Base-by-base conservation (phyloP, 805 yeast genomes). In the Hanseniaspora meyeri region DNA sequence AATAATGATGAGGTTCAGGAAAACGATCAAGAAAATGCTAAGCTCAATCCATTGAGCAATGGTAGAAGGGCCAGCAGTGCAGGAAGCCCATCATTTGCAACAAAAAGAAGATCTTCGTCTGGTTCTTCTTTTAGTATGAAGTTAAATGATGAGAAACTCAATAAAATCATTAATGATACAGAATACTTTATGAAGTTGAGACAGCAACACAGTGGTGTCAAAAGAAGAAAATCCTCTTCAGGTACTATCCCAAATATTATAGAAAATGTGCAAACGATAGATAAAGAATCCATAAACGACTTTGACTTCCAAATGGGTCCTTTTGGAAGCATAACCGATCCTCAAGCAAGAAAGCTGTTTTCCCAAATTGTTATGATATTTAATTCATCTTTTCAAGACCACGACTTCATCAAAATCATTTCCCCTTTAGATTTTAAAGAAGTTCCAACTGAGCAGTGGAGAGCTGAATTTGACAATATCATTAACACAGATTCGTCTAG, bases 341-440 rank as follows among this genome's bases (percentile, higher is more conserved):
- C 84, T n/a, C 81, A 93, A 1, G 85, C 95, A 47, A 78, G 96
- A 60, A 84, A 88, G 68, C 82, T 90, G 1, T 93, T 91, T 72
- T 93, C 96, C 0, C 87, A 90, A 65, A 73, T 93, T 49, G 87
- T 93, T 58, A 93, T 95, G 1, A 89, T 90, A 38, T 74, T 93
- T 54, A 93, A 93, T 68, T 86, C 95, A 8, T 83, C 95, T 4
- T 91, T 87, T 66, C 97, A 98, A 0, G 98, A 93, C 67, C 96
- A 93, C 65, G 98, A 93, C 66, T 93, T 91, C 64, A 47, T 51
- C 9, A 51, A 51, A 31, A 51, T 51, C 9, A 51, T 51, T 14
- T 51, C 55, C 8, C 55, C 55, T 4, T 45, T 51, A 19, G 55
- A 51, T 38, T 51, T 51, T 16, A 51, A 51, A 27, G 55, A 51